Evolutionary conservation across 1,284 basidiomycete species (phyloP), one percentile per base, ranked within the genome.

Genomic region (Trichosporon sp.): DNA sequence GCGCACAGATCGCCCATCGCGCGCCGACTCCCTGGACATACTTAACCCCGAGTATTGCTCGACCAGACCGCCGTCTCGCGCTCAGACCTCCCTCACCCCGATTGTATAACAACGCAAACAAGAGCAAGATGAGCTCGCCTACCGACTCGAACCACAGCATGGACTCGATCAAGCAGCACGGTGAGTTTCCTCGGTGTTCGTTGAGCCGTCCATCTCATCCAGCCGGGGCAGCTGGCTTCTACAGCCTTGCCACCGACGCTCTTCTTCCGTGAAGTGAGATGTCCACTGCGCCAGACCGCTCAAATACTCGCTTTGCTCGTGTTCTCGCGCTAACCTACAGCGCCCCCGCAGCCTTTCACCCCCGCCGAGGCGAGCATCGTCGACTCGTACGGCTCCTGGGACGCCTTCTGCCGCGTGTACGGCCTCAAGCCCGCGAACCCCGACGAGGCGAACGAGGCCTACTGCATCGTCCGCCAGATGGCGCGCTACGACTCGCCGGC

Each of bases 361-460:
- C 59, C 59, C 32, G 59, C 59, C 32, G 31, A 63, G 16, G 12
- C 59, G 12, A n/a, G 8, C 59, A 35, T 63, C 59, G 59, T 63
- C 59, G 59, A 35, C 14, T 14, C 14, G 32, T 63, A 63, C 59
- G 59, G 59, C 59, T 63, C 59, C 32, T 63, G 59, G 59, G 12
- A 32, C 4, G 59, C 31, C 32, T 63, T 63, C 59, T 63, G 59
- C 59, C 32, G 32, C 31, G 32, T n/a, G 31, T 35, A 35, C 31
- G 59, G 59, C 59, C 59, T 32, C 32, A 35, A 35, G 14, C 59
- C 59, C 14, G 59, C 59, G 16, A 32, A 63, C 59, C 59, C 59
- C 6, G 59, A 63, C 59, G 59, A 63, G 32, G 59, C 59, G 31
- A n/a, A 16, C 32, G 59, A 63, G 59, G 59, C 59, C 12, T 63